phyloP scores from a whole-genome alignment of 169 alveolate genomes.

The Ophryocystis elektroscirrha region DNA sequence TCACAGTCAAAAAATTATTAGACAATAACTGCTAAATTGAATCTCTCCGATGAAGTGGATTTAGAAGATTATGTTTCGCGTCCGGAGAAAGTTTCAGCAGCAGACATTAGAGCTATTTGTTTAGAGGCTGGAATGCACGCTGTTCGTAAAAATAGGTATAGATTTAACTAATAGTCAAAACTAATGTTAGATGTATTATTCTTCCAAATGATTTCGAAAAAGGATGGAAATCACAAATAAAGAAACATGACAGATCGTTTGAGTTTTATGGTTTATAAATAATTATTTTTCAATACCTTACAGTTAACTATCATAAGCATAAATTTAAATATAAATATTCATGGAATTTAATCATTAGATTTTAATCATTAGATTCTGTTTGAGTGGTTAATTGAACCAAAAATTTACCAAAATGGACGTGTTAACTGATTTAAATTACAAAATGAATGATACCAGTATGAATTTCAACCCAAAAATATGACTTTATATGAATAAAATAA shows the following conservation, averaged over 20 bases:
- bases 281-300: not conserved
- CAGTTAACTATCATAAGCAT: no score
- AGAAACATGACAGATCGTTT: slow-evolving; percentile 72
- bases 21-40: slow-evolving; percentile 91
- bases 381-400: no score
- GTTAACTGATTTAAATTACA: no score
- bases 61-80: slow-evolving; percentile 81
- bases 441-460: no score
- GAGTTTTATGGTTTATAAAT: slow-evolving; percentile 62
- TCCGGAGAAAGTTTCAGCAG: slow-evolving; percentile 90
- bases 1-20: no score
- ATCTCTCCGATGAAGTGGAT: slow-evolving; percentile 85
- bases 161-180: not conserved
- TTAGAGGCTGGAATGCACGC: slow-evolving; percentile 99
- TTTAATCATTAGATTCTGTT: no score
- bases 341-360: no score
- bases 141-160: slow-evolving; percentile 75
- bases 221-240: slow-evolving; percentile 79
- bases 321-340: no score
- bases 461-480: no score
- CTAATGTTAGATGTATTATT: slow-evolving; percentile 62
- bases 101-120: slow-evolving; percentile 92
- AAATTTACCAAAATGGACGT: no score
- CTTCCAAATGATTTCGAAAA: slow-evolving; percentile 82
- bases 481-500: no score